Conservation (phyloP, 202 grass and related monocot genomes). For the Tripidium arundinaceum region DNA sequence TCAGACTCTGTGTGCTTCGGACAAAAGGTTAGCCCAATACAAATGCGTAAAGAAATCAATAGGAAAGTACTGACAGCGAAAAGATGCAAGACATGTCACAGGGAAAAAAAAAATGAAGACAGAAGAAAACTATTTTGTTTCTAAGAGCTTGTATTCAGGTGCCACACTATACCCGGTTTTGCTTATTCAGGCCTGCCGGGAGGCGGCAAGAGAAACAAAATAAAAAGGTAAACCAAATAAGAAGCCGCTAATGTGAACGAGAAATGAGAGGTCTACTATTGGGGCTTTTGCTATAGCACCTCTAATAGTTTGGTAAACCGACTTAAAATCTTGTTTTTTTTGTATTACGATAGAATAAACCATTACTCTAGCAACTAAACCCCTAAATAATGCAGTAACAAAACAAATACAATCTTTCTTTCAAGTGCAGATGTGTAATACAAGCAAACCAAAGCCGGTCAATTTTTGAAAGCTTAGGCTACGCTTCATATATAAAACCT, state of each 20-base stretch:
- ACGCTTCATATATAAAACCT: too few species aligned
- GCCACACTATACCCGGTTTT: too few species aligned
- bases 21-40: neutral
- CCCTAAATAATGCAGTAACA: neutral
- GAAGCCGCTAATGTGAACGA: neutral
- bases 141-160: too few species aligned
- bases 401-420: neutral
- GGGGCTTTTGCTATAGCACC: neutral
- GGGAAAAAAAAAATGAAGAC: neutral
- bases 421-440: neutral
- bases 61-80: too few species aligned
- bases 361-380: neutral
- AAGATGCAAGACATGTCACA: too few species aligned
- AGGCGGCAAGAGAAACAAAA: too few species aligned
- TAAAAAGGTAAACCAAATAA: neutral
- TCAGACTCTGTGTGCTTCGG: neutral
- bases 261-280: too few species aligned
- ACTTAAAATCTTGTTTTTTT: neutral
- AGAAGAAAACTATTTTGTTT: too few species aligned
- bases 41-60: too few species aligned
- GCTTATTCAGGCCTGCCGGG: too few species aligned
- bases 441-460: neutral
- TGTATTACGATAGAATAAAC: neutral
- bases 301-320: neutral
- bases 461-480: neutral